Evolutionary conservation across 2,329 filamentous ascomycete genomes (phyloP), one percentile per base, ranked within the genome.

Genomic region (Colletotrichum plurivorum): DNA sequence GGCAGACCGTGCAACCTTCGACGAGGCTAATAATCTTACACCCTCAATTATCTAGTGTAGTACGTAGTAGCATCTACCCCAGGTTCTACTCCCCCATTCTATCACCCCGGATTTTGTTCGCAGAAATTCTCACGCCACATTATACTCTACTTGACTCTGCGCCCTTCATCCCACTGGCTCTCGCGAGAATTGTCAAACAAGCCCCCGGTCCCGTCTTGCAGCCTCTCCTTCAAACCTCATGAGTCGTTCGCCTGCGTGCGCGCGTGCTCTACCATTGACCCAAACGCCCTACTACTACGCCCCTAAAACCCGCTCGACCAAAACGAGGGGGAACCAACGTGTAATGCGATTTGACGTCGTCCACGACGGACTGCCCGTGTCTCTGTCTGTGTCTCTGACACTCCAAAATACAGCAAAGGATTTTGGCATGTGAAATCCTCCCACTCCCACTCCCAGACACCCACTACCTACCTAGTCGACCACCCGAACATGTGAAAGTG

Each of bases 401-500:
- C 27, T 25, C 22, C 8, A 10, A 31, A 31, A 31, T 8, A 8
- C 31, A 36, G 31, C 31, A 36, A 8, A 10, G 31, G 8, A 36
- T 36, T 9, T 6, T 43, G 41, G 41, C 41, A 43, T 43, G 41
- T 43, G 41, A 43, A 43, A n/a, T 43, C 16, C 39, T 41, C 13
- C 41, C 16, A 15, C 5, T 9, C 41, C 41, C 41, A 5, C 41
- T 43, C 16, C 13, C 41, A 12, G 1, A 5, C 39, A 8, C 22
- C 22, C 22, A 25, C 22, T 25, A 25, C 22, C 22, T 25, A 25
- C 8, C 31, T 36, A 10, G 31, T 36, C 31, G 45, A 2, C 16
- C 45, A 46, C 45, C 16, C 45, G 18, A 60, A 10, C 58, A 61
- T 61, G 58, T 61, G 58, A 61, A 20, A 61, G n/a, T 53, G 58